Evolutionary conservation across 768 basidiomycete species (phyloP), one percentile per base, ranked within the genome.

Genomic region (Pulveroboletus frians): DNA sequence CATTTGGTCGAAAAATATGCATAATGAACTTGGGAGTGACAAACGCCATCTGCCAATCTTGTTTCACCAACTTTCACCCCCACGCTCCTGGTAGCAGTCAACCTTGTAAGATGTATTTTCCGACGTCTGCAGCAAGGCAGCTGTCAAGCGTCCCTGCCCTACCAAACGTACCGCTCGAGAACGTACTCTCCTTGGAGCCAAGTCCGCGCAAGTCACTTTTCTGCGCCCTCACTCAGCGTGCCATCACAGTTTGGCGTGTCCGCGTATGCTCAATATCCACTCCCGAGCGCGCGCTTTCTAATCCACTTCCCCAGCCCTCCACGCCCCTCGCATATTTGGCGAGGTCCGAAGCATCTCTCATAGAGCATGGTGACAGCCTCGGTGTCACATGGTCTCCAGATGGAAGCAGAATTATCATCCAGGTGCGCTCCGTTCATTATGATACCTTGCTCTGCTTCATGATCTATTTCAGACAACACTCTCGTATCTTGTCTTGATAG

Each of bases 331-430:
- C 89, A 18, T 77, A 84, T 55, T 74, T 95, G 15, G 76, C 84
- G 29, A 81, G 93, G 46, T 88, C 90, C 31, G 72, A 82, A 7
- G 79, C 80, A 2, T 94, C 91, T 15, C 71, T 95, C 34, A 66
- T 77, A 47, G 84, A 88, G 50, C 92, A 94, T 63, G 93, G 93
- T n/a, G 79, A 83, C 59, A 95, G 92, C 57, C 53, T 75, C 17
- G 69, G 77, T 45, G 80, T 79, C 11, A 77, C 81, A 59, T 97
- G 93, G 92, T 83, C 92, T 15, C 83, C 84, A 46, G 91, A 93
- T 64, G 85, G 87, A 30, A 75, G 75, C 58, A 76, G 82, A 57
- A 80, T 97, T 41, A 80, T 93, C 46, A 78, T 97, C 18, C 81
- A 87, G 69, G 93, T 88, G 49, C 47, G 82, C 66, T 6, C 17